Evolutionary conservation across 1,139 yeast species (phyloP), one percentile per base, ranked within the genome.

Genomic region (Spathaspora sp.): DNA sequence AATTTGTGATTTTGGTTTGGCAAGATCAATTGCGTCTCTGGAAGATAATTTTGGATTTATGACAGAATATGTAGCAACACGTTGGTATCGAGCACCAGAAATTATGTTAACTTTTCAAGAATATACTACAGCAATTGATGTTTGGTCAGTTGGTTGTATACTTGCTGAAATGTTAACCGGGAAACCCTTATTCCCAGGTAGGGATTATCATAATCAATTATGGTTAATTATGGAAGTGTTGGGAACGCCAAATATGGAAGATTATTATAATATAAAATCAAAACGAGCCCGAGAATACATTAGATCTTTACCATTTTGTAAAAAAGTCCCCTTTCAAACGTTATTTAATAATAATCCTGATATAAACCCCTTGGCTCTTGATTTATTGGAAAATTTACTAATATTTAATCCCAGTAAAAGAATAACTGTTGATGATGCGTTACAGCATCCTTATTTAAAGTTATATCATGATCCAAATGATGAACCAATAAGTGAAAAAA

Each of bases 31-130:
- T 40, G 65, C 64, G 4, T 52, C 57, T 1, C 76, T 76, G 15
- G 75, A 77, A 48, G 66, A 56, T 43, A 60, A 60, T 48, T 56
- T 61, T 40, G 67, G 67, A 15, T 68, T 70, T n/a, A 61, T 64
- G 76, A 84, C 90, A 0, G 90, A 85, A 59, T 85, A 85, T 53
- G 91, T 85, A 6, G 90, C 90, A 1, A 85, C 93, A 2, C 70
- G 91, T 56, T 85, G 91, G 91, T 85, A 85, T 59, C 69, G 91
- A 51, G 90, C 90, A 0, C 91, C 90, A 0, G 93, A 86, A 59
- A 82, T 86, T 47, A 85, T 85, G 90, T 64, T 85, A 20, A 80
- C 86, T 1, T 80, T 80, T 40, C 83, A 86, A 42, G 81, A 80
- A 54, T 86, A 86, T 56, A 79, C 90, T 1, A 78, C 86, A 0